Base-by-base conservation (phyloP, 176 grass and related monocot species). In the Oryza rufipogon region DNA sequence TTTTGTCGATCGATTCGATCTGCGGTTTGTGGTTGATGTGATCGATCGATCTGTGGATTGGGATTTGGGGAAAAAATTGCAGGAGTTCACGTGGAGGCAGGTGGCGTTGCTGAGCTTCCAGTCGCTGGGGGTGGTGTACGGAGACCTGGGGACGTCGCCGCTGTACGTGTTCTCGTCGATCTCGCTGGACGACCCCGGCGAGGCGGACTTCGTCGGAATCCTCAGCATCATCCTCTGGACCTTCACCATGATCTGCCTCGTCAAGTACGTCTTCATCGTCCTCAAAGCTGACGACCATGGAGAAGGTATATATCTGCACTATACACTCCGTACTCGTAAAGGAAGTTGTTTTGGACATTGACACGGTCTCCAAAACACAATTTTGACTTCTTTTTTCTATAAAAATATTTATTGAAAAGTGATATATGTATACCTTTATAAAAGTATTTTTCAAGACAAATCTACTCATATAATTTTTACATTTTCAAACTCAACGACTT, bases 181-280 rank as follows among this genome's bases (percentile, higher is more conserved):
- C 77, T 75, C 68, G 2, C 86, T 96, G 84, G 33, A 52, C 3
- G 47, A 91, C 26, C 80, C 88, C 2, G 73, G 41, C 15, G 49
- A 89, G 77, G 63, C 75, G 0, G 91, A 93, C 56, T 46, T 93
- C 51, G 36, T 93, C 20, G 94, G 94, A 17, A 86, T 96, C 85
- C 66, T 96, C 65, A 93, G 94, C 80, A 61, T 96, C 28, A 87
- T 96, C 70, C 68, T 96, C 73, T 96, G 91, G 94, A 96, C 94
- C 69, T 83, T 96, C 70, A 96, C 91, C 1, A 17, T 87, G 34
- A 89, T 96, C 86, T 85, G 86, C 80, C 78, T 96, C 42, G 26
- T 96, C 76, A 96, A 96, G 68, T 96, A 96, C 80, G 84, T 91
- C 26, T 23, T 91, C 68, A 20, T 93, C 79, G 94, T 89, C 9